Evolutionary conservation across 176 grass and related monocot species (phyloP).

Genomic region (Lolium multiflorum): DNA sequence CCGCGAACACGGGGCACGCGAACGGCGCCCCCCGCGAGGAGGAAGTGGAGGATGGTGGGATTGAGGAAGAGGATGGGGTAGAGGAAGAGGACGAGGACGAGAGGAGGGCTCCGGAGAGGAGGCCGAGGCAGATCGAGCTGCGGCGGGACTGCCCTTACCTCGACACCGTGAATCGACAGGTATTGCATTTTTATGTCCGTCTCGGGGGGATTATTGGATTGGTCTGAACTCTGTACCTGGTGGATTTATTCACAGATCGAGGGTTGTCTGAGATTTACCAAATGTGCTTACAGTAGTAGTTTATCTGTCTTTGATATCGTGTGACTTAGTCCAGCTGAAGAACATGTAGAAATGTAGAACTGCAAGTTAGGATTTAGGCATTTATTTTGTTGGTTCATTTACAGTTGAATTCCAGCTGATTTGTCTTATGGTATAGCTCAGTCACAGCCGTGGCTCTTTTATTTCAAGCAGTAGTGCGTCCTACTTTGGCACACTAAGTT

Average conservation of each 20-base stretch:
- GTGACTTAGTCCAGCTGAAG: background rate
- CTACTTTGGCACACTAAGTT: too few relatives aligned
- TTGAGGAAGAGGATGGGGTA: conserved; percentile 1
- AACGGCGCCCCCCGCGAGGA: conserved; percentile 15
- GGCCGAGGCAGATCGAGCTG: conserved; percentile 76
- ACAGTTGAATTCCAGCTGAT: background rate
- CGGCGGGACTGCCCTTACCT: conserved; percentile 93
- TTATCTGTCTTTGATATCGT: background rate
- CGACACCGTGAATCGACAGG: conserved; percentile 98
- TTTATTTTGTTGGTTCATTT: background rate
- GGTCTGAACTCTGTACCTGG: background rate
- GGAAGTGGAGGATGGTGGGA: conserved; percentile 11
- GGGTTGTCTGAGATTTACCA: background rate
- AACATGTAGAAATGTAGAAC: background rate
- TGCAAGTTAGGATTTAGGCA: background rate
- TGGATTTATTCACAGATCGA: background rate
- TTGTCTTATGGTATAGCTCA: background rate
- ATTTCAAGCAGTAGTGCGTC: background rate
- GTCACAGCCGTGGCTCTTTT: background rate
- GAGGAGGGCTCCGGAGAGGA: conserved; percentile 51
- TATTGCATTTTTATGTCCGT: conserved; percentile 16
- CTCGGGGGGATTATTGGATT: background rate
- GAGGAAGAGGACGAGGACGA: conserved; percentile 38
- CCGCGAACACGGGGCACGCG: background rate
- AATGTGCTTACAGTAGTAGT: background rate